These are phyloP conservation scores for Aspergillus latus DNA, from an alignment of 2,329 filamentous ascomycete species.

Conservation along the genomic window DNA sequence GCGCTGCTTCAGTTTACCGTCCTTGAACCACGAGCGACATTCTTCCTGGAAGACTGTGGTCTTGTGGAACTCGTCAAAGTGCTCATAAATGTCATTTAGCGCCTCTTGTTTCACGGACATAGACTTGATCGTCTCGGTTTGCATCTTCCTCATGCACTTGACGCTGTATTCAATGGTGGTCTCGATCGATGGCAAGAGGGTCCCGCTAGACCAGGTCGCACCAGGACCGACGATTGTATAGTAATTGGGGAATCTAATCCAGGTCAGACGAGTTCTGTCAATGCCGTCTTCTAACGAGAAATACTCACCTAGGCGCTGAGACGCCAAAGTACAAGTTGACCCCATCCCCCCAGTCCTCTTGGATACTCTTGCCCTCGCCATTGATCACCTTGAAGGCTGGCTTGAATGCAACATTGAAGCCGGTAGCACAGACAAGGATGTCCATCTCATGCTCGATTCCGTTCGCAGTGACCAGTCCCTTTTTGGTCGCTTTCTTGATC, in stretches of 20 bases:
- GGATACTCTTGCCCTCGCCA: not conserved
- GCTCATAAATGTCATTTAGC: conserved; percentile 34
- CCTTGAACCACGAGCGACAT: conserved; percentile 40
- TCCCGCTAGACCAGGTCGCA: conserved; percentile 44
- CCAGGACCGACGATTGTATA: conserved; percentile 34
- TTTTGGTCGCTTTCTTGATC: not conserved
- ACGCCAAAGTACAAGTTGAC: not conserved
- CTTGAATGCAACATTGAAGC: conserved; percentile 1
- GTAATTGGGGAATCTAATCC: conserved; percentile 47
- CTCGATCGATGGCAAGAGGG: conserved; percentile 31
- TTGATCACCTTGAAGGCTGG: conserved; percentile 1
- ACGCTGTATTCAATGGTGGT: conserved; percentile 43
- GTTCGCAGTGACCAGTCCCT: not conserved
- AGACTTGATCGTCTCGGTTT: conserved; percentile 29
- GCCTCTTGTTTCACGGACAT: conserved; percentile 39
- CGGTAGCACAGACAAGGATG: not conserved
- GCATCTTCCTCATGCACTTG: conserved; percentile 39
- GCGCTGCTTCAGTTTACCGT: not conserved
- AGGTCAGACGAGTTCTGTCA: no score
- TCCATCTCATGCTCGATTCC: conserved; percentile 7
- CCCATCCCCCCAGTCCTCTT: not conserved
- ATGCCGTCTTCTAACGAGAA: no score
- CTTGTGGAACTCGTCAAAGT: conserved; percentile 36
- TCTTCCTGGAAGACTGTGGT: conserved; percentile 34
- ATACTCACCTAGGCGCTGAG: not conserved